Conservation (phyloP, 441 rosid species). For the Adansonia rubrostipa region DNA sequence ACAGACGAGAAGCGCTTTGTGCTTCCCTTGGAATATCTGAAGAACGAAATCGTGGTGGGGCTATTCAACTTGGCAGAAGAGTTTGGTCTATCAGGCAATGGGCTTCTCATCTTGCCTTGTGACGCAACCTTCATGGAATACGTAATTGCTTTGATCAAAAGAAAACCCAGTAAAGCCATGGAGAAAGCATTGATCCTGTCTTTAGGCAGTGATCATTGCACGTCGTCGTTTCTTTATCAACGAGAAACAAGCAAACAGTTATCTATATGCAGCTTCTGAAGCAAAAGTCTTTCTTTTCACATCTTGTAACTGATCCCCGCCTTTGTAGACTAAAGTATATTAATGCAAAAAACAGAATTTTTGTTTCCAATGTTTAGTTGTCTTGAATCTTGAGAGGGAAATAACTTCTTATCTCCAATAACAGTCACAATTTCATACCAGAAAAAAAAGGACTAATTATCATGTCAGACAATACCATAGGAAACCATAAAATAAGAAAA, state of each 20-base stretch:
- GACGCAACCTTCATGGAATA: conserved; percentile 44
- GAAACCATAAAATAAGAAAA: not conserved
- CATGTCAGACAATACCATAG: not conserved
- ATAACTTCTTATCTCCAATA: not conserved
- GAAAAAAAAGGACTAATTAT: not conserved
- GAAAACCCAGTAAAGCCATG: conserved; percentile 21
- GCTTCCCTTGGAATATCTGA: conserved; percentile 34
- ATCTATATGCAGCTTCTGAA: conserved; percentile 15
- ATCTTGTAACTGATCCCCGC: not conserved
- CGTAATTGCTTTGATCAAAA: conserved; percentile 27
- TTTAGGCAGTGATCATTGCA: conserved; percentile 13
- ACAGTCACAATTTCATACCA: not conserved
- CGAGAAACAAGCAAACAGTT: conserved; percentile 18
- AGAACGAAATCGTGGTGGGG: conserved; percentile 30
- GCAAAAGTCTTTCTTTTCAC: not conserved
- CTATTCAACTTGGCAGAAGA: conserved; percentile 35
- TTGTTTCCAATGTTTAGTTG: not conserved
- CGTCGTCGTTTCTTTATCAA: not conserved
- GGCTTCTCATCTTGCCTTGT: conserved; percentile 48
- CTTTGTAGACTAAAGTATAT: conserved; percentile 19
- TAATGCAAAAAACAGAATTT: not conserved
- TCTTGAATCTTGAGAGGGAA: not conserved
- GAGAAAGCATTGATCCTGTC: conserved; percentile 38
- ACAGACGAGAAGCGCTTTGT: conserved; percentile 33
- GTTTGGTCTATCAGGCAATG: conserved; percentile 38